Conservation (phyloP, 495 filamentous ascomycete species). For the Lasiosphaeriaceae sp. region DNA sequence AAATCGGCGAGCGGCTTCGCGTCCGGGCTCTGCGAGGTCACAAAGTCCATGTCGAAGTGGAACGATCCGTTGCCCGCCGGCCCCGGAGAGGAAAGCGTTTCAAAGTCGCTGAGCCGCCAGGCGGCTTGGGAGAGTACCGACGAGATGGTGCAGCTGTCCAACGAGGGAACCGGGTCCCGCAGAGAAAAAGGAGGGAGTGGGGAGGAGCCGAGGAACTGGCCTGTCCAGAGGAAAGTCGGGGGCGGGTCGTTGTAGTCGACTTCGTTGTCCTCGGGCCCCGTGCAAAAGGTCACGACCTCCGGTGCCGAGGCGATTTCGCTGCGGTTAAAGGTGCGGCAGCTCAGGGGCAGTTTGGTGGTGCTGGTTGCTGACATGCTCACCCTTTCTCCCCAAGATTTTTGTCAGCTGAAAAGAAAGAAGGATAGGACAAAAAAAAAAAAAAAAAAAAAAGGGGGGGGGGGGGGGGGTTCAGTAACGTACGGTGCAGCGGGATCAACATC, state of each 20-base stretch:
- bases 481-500: conserved; percentile 13
- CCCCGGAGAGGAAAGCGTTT: not conserved
- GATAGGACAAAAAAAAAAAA: too few species aligned
- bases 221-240: too few species aligned
- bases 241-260: too few species aligned
- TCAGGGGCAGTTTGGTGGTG: not conserved
- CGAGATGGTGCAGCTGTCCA: not conserved
- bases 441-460: too few species aligned
- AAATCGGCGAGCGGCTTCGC: too few species aligned
- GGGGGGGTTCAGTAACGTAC: conserved; percentile 2
- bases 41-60: too few species aligned
- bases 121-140: not conserved
- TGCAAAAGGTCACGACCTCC: conserved; percentile 8
- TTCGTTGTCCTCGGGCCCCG: not conserved
- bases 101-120: conserved; percentile 5
- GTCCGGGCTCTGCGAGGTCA: too few species aligned
- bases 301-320: not conserved
- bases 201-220: not conserved
- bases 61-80: too few species aligned
- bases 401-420: too few species aligned
- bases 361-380: not conserved
- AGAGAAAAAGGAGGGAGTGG: not conserved
- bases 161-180: not conserved
- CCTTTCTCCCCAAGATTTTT: too few species aligned
- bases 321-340: conserved; percentile 3